Conservation (phyloP, 1,139 yeast species). For the Tardiomyces blankii region DNA sequence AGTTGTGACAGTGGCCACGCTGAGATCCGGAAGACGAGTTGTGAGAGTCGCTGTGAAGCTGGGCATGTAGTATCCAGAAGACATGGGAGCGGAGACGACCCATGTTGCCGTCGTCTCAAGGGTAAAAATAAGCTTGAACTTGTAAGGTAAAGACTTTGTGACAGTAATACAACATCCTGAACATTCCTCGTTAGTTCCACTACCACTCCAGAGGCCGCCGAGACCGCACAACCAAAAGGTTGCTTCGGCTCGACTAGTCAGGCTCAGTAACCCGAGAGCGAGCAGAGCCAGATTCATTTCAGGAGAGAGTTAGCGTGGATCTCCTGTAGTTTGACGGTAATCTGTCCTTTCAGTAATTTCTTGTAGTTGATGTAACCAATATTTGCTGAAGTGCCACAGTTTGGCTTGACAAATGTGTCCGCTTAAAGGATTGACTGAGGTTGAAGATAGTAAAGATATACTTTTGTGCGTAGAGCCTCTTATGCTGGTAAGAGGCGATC, state of each 20-base stretch:
- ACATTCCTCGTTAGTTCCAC: slow-evolving; percentile 14
- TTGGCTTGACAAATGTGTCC: no score
- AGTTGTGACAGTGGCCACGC: slow-evolving; percentile 11
- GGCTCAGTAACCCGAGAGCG: neutral
- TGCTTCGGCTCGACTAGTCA: neutral
- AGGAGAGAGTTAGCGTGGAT: no score
- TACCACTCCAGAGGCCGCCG: slow-evolving; percentile 5
- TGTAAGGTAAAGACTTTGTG: slow-evolving; percentile 12
- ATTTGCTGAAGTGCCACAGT: no score
- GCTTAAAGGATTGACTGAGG: no score
- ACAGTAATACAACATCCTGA: slow-evolving; percentile 19
- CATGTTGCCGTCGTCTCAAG: slow-evolving; percentile 13
- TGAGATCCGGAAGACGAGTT: slow-evolving; percentile 15
- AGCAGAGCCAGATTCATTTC: neutral
- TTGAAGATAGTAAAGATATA: no score
- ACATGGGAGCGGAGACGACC: slow-evolving; percentile 19
- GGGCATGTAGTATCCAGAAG: slow-evolving; percentile 12
- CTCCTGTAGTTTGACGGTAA: no score
- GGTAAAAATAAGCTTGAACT: slow-evolving; percentile 10
- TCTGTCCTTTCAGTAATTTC: no score
- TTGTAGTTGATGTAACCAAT: no score
- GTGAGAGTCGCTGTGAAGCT: slow-evolving; percentile 19
- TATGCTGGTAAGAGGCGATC: no score
- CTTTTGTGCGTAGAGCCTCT: no score
- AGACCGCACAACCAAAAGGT: neutral